A percentile compares a stretch with the other conserved stretches of the same genome.
phyloP scores from a whole-genome alignment of 2,329 filamentous ascomycete genomes.

The Aspergillus carbonarius region DNA sequence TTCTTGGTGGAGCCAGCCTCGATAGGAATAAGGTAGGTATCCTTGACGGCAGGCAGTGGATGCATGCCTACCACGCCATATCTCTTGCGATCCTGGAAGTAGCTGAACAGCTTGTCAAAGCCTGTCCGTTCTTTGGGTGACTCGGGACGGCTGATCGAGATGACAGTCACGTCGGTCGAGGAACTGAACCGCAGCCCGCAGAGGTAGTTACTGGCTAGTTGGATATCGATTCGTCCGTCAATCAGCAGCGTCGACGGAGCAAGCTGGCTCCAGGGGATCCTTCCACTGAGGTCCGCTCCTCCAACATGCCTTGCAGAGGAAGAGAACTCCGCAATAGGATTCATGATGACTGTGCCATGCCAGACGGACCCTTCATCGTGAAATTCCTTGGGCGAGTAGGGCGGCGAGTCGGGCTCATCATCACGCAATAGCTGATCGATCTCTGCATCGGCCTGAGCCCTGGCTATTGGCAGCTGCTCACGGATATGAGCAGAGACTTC shows the following conservation, averaged over 20 bases:
- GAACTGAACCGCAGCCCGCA: slow-evolving; percentile 80
- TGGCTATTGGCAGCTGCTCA: slow-evolving; percentile 45
- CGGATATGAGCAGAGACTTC: slow-evolving; percentile 40
- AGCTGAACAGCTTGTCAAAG: slow-evolving; percentile 79
- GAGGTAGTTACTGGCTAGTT: slow-evolving; percentile 85
- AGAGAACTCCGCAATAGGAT: slow-evolving; percentile 70
- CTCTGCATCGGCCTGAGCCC: slow-evolving; percentile 70
- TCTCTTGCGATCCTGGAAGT: slow-evolving; percentile 76
- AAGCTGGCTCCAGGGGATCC: slow-evolving; percentile 70
- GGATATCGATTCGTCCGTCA: slow-evolving; percentile 70
- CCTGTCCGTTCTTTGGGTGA: slow-evolving; percentile 57
- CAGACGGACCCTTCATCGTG: slow-evolving; percentile 71
- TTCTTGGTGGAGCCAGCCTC: slow-evolving; percentile 66
- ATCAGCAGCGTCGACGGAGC: slow-evolving; percentile 66
- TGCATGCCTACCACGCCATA: slow-evolving; percentile 87
- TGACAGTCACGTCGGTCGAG: slow-evolving; percentile 79
- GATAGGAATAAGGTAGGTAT: slow-evolving; percentile 88
- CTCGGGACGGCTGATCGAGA: slow-evolving; percentile 66
- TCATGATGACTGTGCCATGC: slow-evolving; percentile 75
- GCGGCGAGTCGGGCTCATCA: slow-evolving; percentile 75
- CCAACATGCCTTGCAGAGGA: slow-evolving; percentile 80
- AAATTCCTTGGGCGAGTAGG: slow-evolving; percentile 78
- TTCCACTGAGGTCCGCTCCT: slow-evolving; percentile 71
- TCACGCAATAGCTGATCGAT: slow-evolving; percentile 86
- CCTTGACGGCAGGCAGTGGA: slow-evolving; percentile 71